Percentiles rank a stretch among this genome's conserved stretches.
Evolutionary conservation across 441 rosid species (phyloP).

Genomic region (Pelargonium australe): DNA sequence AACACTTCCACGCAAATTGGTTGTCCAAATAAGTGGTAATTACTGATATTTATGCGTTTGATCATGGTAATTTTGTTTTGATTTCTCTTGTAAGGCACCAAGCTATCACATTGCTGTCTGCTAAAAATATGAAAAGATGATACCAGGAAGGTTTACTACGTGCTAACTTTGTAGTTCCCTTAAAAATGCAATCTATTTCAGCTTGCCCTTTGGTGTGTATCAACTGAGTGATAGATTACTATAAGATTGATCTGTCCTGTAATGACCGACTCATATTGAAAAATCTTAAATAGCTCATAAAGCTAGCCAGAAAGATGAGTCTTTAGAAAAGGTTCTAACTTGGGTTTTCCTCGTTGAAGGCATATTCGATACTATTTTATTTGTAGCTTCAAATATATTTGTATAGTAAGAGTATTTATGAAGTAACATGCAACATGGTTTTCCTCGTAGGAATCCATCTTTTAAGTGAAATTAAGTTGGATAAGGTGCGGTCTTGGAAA

Average conservation of each 20-base stretch:
- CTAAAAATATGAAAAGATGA: slow-evolving; percentile 3
- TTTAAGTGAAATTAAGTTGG: slow-evolving; percentile 80
- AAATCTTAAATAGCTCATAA: not conserved
- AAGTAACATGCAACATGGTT: slow-evolving; percentile 19
- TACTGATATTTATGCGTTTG: slow-evolving; percentile 15
- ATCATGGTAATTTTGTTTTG: slow-evolving; percentile 8
- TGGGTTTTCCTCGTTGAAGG: not conserved
- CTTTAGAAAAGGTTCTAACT: not conserved
- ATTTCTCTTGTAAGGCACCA: not conserved
- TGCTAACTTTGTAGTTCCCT: not conserved
- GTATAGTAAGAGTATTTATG: slow-evolving; percentile 5
- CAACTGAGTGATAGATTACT: not conserved
- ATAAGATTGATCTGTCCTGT: not conserved
- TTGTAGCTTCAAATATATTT: not conserved
- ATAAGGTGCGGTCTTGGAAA: slow-evolving; percentile 92
- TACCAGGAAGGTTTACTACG: not conserved
- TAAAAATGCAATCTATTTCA: not conserved
- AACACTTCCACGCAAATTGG: slow-evolving; percentile 82
- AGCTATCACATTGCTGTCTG: not conserved
- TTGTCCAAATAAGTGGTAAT: slow-evolving; percentile 70
- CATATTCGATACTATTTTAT: not conserved
- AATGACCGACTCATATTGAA: not conserved
- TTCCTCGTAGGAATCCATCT: slow-evolving; percentile 52
- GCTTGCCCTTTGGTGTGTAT: not conserved
- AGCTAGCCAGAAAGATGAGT: too few relatives aligned